Base-by-base conservation (phyloP, 441 rosid genomes). In the Aquilaria agallochum region DNA sequence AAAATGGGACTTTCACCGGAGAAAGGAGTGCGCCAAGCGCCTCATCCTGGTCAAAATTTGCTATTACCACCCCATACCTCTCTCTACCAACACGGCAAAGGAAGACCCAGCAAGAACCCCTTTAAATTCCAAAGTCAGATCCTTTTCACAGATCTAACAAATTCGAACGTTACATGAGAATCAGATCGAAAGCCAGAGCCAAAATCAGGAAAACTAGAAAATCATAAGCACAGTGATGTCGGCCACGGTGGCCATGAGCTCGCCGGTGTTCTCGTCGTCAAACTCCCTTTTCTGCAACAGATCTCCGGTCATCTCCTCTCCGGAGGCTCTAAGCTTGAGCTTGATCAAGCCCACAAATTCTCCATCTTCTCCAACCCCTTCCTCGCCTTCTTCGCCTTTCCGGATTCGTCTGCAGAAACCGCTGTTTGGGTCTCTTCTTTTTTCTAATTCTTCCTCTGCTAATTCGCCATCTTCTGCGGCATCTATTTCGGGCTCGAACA, bases 191-290 rank as follows among this genome's bases (percentile, higher is more conserved):
- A 20, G 1, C 27, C 6, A 8, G 5, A 36, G 7, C 5, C 42
- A 36, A 36, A 36, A 36, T 5, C 42, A 36, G 42, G 55, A 53
- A 27, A 20, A 53, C 12, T 5, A 53, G n/a, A 27, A 12, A 55
- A n/a, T 2, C 30, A 9, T 12, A 56, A 30, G 5, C 14, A 13
- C 12, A 59, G 12, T 1, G 0, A 31, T 7, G 15, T 53, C 55
- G 65, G 57, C 72, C n/a, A 12, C 72, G 11, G 58, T 67, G 59
- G 47, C 69, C 0, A 69, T 79, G 14, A 68, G 65, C 33, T 78
- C 82, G 53, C 79, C 82, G 3, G 70, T 71, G 11, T 77, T 58
- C 68, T 68, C 73, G 48, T 55, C 65, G 8, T 58, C 54, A 1
- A 56, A 47, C 1, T 31, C 36, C 4, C 56, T 53, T 0, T 67